Conservation (phyloP, 2,329 filamentous ascomycete genomes). For the Microsporum audouinii region DNA sequence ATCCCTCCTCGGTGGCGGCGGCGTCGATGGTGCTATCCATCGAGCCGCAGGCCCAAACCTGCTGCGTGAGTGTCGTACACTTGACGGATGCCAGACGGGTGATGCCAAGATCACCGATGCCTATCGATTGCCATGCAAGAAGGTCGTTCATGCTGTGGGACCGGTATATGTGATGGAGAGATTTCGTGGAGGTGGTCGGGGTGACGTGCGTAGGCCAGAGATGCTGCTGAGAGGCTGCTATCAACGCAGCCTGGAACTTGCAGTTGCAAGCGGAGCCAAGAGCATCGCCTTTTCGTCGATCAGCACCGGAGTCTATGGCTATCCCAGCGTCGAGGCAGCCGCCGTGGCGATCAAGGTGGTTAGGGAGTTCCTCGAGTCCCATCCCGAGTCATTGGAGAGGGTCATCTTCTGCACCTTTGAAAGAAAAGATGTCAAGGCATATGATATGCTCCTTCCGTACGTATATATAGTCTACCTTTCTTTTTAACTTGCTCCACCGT, state of each 20-base stretch:
- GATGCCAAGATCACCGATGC: constrained; percentile 71
- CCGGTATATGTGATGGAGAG: constrained; percentile 52
- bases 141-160: constrained; percentile 84
- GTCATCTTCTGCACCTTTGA: constrained; percentile 81
- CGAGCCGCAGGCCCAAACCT: constrained; percentile 61
- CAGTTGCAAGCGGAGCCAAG: constrained; percentile 52
- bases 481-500: not conserved
- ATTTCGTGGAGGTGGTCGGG: constrained; percentile 23
- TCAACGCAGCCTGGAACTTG: constrained; percentile 57
- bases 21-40: constrained; percentile 83
- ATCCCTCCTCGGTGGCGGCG: constrained; percentile 71
- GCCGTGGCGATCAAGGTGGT: constrained; percentile 55
- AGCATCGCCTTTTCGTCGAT: constrained; percentile 74
- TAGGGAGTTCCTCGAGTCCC: constrained; percentile 40
- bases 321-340: constrained; percentile 64
- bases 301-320: constrained; percentile 84
- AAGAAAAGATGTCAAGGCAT: constrained; percentile 63
- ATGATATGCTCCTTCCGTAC: constrained; percentile 62
- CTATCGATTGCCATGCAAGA: constrained; percentile 61
- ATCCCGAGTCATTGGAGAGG: constrained; percentile 46
- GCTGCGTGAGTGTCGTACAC: constrained; percentile 55
- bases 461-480: constrained; percentile 25
- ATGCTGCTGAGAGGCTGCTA: constrained; percentile 54
- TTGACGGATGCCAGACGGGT: constrained; percentile 66
- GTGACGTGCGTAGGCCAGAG: constrained; percentile 17